phyloP scores from a whole-genome alignment of 805 yeast genomes.

The Ascoidea asiatica region DNA sequence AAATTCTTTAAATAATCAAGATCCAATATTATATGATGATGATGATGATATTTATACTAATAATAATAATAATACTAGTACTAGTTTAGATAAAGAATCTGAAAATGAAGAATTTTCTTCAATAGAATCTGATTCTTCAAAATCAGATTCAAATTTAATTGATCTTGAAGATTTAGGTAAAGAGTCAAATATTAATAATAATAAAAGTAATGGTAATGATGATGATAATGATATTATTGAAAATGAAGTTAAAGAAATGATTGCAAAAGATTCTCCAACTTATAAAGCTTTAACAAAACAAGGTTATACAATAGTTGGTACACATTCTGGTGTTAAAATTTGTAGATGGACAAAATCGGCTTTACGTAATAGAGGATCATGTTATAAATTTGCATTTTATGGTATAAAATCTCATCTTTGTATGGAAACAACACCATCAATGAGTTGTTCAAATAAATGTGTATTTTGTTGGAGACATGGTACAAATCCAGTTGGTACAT shows the following conservation, averaged over 20 bases:
- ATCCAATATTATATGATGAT: slow-evolving; percentile 49
- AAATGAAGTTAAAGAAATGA: slow-evolving; percentile 61
- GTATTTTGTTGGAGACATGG: slow-evolving; percentile 98
- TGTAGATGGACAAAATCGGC: slow-evolving; percentile 97
- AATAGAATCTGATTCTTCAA: slow-evolving; percentile 13
- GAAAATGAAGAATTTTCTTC: slow-evolving; percentile 17
- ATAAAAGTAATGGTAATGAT: slow-evolving; percentile 10
- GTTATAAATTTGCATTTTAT: slow-evolving; percentile 85
- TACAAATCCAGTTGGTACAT: slow-evolving; percentile 90
- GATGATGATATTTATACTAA: slow-evolving; percentile 46
- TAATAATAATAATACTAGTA: slow-evolving; percentile 44
- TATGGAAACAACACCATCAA: slow-evolving; percentile 91
- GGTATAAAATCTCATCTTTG: slow-evolving; percentile 85
- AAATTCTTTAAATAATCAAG: slow-evolving; percentile 53
- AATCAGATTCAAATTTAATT: slow-evolving; percentile 28
- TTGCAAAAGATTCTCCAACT: slow-evolving; percentile 80
- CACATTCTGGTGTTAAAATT: slow-evolving; percentile 89
- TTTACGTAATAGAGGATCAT: slow-evolving; percentile 84
- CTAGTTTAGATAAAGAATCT: slow-evolving; percentile 26
- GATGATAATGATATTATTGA: slow-evolving; percentile 9
- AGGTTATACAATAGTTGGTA: slow-evolving; percentile 86
- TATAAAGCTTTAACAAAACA: slow-evolving; percentile 80
- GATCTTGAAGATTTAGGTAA: slow-evolving; percentile 87
- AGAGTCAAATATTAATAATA: slow-evolving; percentile 1
- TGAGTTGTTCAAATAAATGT: slow-evolving; percentile 90